Evolutionary conservation across 2,329 filamentous ascomycete genomes (phyloP).

Genomic region (Claviceps digitariae): DNA sequence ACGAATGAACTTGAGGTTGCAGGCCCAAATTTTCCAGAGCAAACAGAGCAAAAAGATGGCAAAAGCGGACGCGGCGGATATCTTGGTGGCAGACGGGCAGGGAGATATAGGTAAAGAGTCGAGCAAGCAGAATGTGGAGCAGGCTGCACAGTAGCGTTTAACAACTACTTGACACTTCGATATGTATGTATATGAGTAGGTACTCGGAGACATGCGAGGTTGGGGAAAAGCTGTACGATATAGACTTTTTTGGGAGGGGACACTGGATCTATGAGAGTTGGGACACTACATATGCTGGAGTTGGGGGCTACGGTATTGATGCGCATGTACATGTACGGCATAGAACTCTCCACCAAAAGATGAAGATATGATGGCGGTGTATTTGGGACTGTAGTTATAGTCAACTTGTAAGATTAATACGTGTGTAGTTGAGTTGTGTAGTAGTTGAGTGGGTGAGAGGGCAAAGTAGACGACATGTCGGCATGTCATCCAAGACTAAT

Average conservation of each 20-base stretch:
- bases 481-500: too few species aligned
- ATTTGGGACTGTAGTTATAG: not conserved
- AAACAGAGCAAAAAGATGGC: too few species aligned
- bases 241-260: not conserved
- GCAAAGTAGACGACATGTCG: too few species aligned
- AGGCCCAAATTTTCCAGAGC: constrained; percentile 9
- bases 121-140: not conserved
- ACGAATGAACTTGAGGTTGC: constrained; percentile 12
- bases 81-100: constrained; percentile 6
- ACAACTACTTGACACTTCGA: not conserved
- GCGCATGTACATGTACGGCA: not conserved
- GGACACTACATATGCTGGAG: not conserved
- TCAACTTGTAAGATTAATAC: not conserved
- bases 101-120: not conserved
- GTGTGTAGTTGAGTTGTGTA: too few species aligned
- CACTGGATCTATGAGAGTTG: too few species aligned
- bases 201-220: not conserved
- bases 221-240: not conserved
- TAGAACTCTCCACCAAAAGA: not conserved
- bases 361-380: not conserved
- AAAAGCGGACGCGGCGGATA: constrained; percentile 7
- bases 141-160: not conserved
- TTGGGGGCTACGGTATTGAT: not conserved
- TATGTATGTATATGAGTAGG: too few species aligned
- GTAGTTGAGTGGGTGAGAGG: too few species aligned